Base-by-base conservation (phyloP, 495 filamentous ascomycete genomes). In the Aspergillus coremiiformis region DNA sequence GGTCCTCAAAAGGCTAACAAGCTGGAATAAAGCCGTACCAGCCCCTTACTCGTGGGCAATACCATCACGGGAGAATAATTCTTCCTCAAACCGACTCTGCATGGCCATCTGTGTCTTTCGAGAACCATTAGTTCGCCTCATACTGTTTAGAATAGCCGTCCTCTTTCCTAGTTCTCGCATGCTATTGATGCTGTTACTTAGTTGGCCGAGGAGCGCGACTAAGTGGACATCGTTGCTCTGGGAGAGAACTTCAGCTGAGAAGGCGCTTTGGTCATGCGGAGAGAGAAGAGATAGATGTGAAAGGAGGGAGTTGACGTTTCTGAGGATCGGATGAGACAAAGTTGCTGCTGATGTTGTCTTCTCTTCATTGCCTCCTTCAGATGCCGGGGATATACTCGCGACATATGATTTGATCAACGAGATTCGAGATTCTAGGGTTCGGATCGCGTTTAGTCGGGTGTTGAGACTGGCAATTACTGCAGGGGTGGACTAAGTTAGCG, bases 401-500 rank as follows among this genome's bases (percentile, higher is more conserved):
- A 98, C 79, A 65, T 96, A 97, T 30, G 79, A 77, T 55, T 83
- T 85, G 49, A 97, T 80, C 52, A 97, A 81, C 12, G 79, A 76
- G 62, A 98, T 84, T 41, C 94, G 85, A 14, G 85, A 81, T 61
- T 90, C 84, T 47, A 97, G 79, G 80, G 95, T 96, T 67, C 85
- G 86, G 59, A 95, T 83, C 22, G 94, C 91, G 67, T 97, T 98
- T 33, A 83, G 76, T 57, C 95, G 95, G 44, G 90, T 87, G 12
- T 84, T 89, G 24, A 98, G 81, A 22, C 72, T 80, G 32, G 81
- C 75, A 39, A 88, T 77, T 17, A 87, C 83, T 85, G 39, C 43
- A 23, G 10, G 20, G 5, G 33, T 37, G 35, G 33, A 27, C 56
- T 47, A 20, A 26, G 44, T 62, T 55, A 66, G 52, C 41, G 58